Evolutionary conservation across 768 basidiomycete genomes (phyloP).

Genomic region (Lyophyllum shimeji): DNA sequence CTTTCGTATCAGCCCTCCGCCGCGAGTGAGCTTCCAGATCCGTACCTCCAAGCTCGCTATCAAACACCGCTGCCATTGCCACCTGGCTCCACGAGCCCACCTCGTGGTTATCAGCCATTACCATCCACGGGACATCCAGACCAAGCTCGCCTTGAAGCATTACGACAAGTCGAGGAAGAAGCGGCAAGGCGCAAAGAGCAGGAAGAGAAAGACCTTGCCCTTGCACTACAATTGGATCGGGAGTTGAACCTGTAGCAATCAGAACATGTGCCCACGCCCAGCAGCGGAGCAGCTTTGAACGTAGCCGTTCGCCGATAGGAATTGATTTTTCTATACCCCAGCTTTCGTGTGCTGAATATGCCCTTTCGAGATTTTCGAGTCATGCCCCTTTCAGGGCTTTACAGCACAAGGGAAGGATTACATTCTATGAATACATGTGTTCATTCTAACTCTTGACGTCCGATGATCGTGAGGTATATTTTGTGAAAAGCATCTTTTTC

Average conservation of each 20-base stretch:
- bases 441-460: neutral
- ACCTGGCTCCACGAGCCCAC: constrained; percentile 24
- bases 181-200: constrained; percentile 35
- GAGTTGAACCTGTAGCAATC: constrained; percentile 43
- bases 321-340: neutral
- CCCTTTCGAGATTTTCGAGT: neutral
- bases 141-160: constrained; percentile 28
- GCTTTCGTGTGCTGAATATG: neutral
- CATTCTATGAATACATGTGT: neutral
- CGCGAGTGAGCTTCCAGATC: constrained; percentile 34
- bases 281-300: neutral
- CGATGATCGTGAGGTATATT: neutral
- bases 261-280: neutral
- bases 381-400: neutral
- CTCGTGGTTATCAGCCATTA: constrained; percentile 18
- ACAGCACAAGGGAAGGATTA: neutral
- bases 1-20: constrained; percentile 16
- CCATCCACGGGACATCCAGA: constrained; percentile 33
- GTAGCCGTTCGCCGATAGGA: constrained; percentile 23
- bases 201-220: constrained; percentile 44
- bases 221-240: constrained; percentile 52
- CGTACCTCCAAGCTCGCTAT: constrained; percentile 47
- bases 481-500: neutral
- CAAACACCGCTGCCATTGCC: constrained; percentile 56
- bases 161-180: constrained; percentile 38